Base-by-base conservation (phyloP, 805 yeast species). In the Teunomyces barrocoloradensis region DNA sequence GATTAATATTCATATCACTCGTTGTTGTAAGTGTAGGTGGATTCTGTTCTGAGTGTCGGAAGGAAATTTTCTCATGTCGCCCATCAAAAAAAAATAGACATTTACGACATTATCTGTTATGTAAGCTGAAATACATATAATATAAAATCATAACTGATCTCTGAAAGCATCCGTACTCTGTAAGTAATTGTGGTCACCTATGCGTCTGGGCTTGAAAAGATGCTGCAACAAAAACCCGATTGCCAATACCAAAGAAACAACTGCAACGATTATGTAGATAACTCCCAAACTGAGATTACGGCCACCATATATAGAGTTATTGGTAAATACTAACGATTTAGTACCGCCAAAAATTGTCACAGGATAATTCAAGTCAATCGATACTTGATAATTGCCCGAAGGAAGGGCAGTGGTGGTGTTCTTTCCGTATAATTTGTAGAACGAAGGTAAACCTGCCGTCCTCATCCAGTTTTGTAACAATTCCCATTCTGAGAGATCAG, bases 391-490 rank as follows among this genome's bases (percentile, higher is more conserved):
- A 9, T 80, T 79, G 3, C 98, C 98, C 9, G 78, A 69, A 1
- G 63, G 52, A 50, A 92, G 65, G 1, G 78, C 59, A 1, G 71
- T 71, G 2, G 80, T 72, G 49, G 81, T 85, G 66, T 89, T 91
- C 55, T 86, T 81, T 40, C 85, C 77, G 36, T 90, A 91, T 32
- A 90, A 68, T 63, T 94, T 92, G 74, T 86, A 82, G 61, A 94
- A 92, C 10, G 85, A 81, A 23, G 98, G 96, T 52, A 92, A 73
- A 0, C 96, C 97, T 0, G 98, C 96, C 1, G 97, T 90, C 59
- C 96, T 81, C 97, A 92, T 92, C 99, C 99, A 92, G 65, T 90
- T 92, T 72, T 90, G 96, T 57, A 92, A 79, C 54, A 84, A 84
- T 61, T 89, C 92, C 89, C 94, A 84, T 32, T 69, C 62, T 2